These are phyloP conservation scores for Ocimum tenuiflorum DNA, from an alignment of 257 asterid species.

Conservation along the genomic window DNA sequence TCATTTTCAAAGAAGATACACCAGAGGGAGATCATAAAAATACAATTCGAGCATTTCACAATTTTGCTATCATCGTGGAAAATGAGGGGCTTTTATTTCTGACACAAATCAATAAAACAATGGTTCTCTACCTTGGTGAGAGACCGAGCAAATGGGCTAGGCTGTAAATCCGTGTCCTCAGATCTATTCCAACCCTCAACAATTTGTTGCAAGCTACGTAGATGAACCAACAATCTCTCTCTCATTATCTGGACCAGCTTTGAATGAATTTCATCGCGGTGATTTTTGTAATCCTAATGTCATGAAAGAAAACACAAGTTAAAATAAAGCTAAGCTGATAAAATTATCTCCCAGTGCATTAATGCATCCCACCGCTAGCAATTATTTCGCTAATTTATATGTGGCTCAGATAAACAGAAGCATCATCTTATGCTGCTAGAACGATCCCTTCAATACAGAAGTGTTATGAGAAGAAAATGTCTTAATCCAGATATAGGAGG, in stretches of 20 bases:
- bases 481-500: neutral
- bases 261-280: conserved; percentile 88
- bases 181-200: conserved; percentile 87
- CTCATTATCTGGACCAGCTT: conserved; percentile 98
- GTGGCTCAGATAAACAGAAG: neutral
- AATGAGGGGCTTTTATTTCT: neutral
- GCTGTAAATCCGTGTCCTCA: conserved; percentile 64
- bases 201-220: conserved; percentile 81
- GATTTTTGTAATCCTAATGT: conserved; percentile 79
- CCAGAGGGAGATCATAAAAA: neutral
- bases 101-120: conserved; percentile 4
- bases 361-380: neutral
- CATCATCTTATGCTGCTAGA: neutral
- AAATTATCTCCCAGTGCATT: neutral
- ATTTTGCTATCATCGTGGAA: neutral
- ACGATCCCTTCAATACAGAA: neutral
- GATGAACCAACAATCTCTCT: conserved; percentile 75
- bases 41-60: neutral
- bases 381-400: neutral
- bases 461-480: neutral
- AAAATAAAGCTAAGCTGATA: neutral
- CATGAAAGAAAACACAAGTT: conserved; percentile 6
- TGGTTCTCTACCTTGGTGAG: conserved; percentile 61
- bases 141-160: conserved; percentile 86
- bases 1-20: neutral